Base-by-base conservation (phyloP, 1,139 yeast species). In the Groenewaldozyma sp. region DNA sequence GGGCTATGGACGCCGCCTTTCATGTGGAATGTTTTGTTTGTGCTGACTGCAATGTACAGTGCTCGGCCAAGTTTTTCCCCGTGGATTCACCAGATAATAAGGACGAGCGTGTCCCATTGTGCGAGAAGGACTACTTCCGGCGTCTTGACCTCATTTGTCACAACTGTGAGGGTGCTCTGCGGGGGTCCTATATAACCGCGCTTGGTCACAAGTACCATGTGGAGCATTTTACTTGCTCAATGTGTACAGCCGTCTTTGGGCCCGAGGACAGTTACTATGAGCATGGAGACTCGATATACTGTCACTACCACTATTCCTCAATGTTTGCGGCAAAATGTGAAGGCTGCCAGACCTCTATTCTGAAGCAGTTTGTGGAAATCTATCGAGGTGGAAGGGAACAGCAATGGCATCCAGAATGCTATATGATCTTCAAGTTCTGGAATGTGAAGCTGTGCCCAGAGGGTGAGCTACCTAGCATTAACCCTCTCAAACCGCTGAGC, bases 401-500 rank as follows among this genome's bases (percentile, higher is more conserved):
- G 58, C 95, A 87, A 56, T 93, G 98, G 98, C 99, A 93, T 60
- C 97, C 97, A 2, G 98, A 93, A 59, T 93, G 98, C 65, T 93
- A 87, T 58, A 93, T 93, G 88, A 94, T 91, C 37, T 88, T 83
- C 65, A 88, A 88, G 58, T 88, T 87, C 55, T 93, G 98, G 98
- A 88, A 86, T 55, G 95, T 88, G 20, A 74, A 80, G 44, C 58
- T 65, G 1, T 56, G 66, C 18, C 65, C 67, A 1, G 52, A 45
- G 10, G 54, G 53, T 6, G 39, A 45, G 5, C 36, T 24, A 17
- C 47, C 45, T 6, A 46, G 48, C 4, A 24, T 49, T 13, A 48
- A 51, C 31, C 54, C 52, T 24, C 33, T 44, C 28, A 38, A 47
- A 29, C 56, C 52, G 14, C 32, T 48, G 27, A 48, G 49, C 14